Base-by-base conservation (phyloP, 2,329 filamentous ascomycete species). In the Fusarium tjaetaba region DNA sequence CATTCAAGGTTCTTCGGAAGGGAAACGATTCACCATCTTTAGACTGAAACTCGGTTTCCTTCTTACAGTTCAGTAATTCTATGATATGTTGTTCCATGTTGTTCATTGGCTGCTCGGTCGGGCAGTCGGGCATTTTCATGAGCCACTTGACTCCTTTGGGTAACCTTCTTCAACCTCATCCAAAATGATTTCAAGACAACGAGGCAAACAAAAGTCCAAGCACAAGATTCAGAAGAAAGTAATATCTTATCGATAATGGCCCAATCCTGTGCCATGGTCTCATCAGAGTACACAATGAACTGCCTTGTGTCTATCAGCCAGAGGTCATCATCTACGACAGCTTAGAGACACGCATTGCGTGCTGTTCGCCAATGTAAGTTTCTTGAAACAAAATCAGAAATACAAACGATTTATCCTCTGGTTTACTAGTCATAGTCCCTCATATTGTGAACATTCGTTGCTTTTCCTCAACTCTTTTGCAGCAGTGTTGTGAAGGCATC, bases 111-210 rank as follows among this genome's bases (percentile, higher is more conserved):
- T 41, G n/a, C 28, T 18, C 14, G 22, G 22, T 61, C 65, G 30
- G 62, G 41, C 46, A 68, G 22, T 61, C 65, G 30, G 62, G 36
- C 46, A 68, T 53, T 68, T 67, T 61, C 26, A 14, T 30, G 24
- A 11, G 13, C 20, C 9, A n/a, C 42, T 58, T 46, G 28, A 43
- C 43, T 41, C 15, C 4, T 66, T 60, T 9, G 7, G 24, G 39
- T 9, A 39, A 24, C 20, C 38, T 30, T 43, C 32, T 36, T 45
- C 16, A 20, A 57, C 32, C 11, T 32, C 20, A 57, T 42, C 15
- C 22, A 36, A 43, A 10, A 9, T 6, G 11, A 26, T 2, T 60
- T 52, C 18, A 22, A 59, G 13, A 32, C 30, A 28, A 8, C 11
- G 13, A 20, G 9, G 14, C 9, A 53, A 24, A 18, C 15, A 20